Percentiles rank a stretch among this genome's conserved stretches.
Conservation (phyloP, 2,329 filamentous ascomycete species). For the Didymella pinodella region DNA sequence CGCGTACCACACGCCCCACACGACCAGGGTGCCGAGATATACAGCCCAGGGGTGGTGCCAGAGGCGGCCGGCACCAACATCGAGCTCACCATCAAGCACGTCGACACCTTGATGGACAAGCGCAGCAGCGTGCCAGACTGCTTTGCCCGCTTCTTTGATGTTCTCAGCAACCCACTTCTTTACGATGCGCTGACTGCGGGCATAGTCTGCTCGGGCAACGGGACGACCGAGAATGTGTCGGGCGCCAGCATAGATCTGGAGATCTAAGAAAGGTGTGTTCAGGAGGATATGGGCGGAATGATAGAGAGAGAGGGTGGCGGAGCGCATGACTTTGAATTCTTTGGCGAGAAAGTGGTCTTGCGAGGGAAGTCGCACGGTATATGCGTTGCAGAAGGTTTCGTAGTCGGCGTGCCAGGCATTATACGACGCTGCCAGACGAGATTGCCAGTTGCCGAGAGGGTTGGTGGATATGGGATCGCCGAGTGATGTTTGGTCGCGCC, state of each 20-base stretch:
- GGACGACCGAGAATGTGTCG: conserved; percentile 65
- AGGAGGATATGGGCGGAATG: conserved; percentile 66
- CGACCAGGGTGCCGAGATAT: conserved; percentile 65
- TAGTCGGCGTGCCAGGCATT: conserved; percentile 67
- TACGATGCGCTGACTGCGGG: conserved; percentile 60
- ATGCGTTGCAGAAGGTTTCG: conserved; percentile 58
- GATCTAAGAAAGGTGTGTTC: conserved; percentile 66
- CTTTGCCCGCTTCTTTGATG: conserved; percentile 50
- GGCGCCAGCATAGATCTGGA: conserved; percentile 69
- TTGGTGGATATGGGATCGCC: conserved; percentile 51
- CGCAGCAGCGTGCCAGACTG: conserved; percentile 63
- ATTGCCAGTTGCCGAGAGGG: conserved; percentile 59
- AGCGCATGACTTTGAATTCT: conserved; percentile 59
- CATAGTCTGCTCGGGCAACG: conserved; percentile 60
- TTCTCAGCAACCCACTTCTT: conserved; percentile 58
- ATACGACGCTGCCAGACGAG: conserved; percentile 62
- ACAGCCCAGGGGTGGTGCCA: conserved; percentile 71
- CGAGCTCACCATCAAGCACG: conserved; percentile 53
- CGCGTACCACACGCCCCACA: conserved; percentile 65
- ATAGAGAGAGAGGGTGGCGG: conserved; percentile 64
- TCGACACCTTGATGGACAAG: conserved; percentile 61
- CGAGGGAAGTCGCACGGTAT: conserved; percentile 35
- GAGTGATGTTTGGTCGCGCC: conserved; percentile 68
- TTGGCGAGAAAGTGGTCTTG: conserved; percentile 42
- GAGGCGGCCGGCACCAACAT: conserved; percentile 59